Evolutionary conservation across 192 early-diverging fungal species (phyloP).

Genomic region (Endogone sp.): DNA sequence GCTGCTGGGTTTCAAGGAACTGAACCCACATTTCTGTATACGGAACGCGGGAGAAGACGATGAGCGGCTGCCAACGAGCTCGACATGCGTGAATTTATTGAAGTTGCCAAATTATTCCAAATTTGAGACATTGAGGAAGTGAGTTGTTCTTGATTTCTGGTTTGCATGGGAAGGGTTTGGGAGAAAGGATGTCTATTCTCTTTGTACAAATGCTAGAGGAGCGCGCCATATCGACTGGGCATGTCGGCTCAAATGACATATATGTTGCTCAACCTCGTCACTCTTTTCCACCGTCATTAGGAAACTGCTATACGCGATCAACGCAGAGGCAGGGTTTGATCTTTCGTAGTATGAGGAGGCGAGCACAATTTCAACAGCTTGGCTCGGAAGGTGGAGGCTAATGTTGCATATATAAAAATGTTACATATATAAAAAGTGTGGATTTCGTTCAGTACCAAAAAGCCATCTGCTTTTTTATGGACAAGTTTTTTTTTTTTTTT

Average conservation of each 20-base stretch:
- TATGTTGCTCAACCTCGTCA: conserved; percentile 4
- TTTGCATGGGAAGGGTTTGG: too few species aligned
- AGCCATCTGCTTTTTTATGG: too few species aligned
- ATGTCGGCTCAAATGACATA: neutral
- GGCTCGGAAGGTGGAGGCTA: too few species aligned
- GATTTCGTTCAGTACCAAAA: too few species aligned
- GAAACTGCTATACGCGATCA: conserved; percentile 87
- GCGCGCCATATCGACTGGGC: too few species aligned
- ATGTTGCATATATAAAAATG: too few species aligned
- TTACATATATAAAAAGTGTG: too few species aligned
- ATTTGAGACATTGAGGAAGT: neutral
- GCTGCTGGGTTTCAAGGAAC: conserved; percentile 80
- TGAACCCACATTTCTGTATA: conserved; percentile 71
- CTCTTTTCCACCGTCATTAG: conserved; percentile 27
- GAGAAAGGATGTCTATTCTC: too few species aligned
- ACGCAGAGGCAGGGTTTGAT: conserved; percentile 87
- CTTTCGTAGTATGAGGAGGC: conserved; percentile 56
- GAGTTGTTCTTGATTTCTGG: neutral
- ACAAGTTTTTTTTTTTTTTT: too few species aligned
- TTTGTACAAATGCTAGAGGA: too few species aligned
- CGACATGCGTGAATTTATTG: conserved; percentile 86
- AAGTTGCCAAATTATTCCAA: conserved; percentile 80
- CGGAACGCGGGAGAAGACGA: conserved; percentile 64
- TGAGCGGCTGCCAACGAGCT: conserved; percentile 74
- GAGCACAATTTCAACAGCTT: too few species aligned